A percentile compares a stretch with the other conserved stretches of the same genome.
These are phyloP conservation scores for Annona squamosa DNA, from an alignment of 164 flowering plant species.

Conservation along the genomic window DNA sequence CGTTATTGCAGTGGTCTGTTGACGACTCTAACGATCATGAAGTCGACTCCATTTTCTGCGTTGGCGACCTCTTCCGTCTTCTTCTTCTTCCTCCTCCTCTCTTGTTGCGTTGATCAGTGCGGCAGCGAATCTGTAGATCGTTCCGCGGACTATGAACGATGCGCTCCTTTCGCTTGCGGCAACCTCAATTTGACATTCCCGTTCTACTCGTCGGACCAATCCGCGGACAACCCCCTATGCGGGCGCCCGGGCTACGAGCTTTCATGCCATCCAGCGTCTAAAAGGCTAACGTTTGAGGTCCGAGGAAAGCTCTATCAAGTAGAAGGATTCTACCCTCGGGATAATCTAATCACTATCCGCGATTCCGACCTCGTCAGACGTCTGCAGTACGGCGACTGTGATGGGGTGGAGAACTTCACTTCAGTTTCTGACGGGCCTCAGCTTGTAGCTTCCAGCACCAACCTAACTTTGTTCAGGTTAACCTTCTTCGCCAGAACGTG, in stretches of 20 bases:
- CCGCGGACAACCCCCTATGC: background rate
- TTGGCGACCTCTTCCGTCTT: background rate
- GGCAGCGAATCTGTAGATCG: background rate
- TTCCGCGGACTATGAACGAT: conserved; percentile 2
- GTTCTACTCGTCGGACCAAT: conserved; percentile 5
- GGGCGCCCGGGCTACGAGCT: conserved; percentile 4
- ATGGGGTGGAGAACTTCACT: background rate
- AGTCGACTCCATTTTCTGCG: background rate
- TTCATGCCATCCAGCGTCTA: background rate
- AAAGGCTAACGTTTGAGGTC: background rate
- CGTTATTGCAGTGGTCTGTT: too few species aligned
- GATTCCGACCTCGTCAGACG: background rate
- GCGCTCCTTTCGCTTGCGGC: conserved; percentile 15
- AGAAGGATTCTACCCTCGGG: background rate
- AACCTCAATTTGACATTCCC: conserved; percentile 18
- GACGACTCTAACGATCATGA: background rate
- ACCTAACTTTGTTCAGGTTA: conserved; percentile 2
- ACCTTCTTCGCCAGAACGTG: too few species aligned
- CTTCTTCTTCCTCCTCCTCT: background rate
- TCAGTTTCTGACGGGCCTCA: background rate
- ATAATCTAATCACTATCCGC: background rate
- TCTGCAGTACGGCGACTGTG: background rate
- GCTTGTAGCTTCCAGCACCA: background rate
- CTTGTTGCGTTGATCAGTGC: background rate
- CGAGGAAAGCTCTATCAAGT: background rate